These are phyloP conservation scores for Aspergillus sp. DNA, from an alignment of 2,329 filamentous ascomycete species.

Conservation along the genomic window DNA sequence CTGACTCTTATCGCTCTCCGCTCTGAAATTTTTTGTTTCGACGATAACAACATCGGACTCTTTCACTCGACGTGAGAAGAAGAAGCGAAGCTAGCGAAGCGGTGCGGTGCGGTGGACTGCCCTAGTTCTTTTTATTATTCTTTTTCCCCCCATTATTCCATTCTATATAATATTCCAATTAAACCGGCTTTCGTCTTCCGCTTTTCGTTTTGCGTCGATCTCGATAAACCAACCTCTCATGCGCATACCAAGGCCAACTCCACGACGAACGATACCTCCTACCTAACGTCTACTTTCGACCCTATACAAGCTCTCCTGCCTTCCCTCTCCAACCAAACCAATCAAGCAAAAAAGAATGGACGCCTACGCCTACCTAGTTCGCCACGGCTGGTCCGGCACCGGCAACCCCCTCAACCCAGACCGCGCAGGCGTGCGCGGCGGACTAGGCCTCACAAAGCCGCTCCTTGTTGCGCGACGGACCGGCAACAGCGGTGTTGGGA, in stretches of 20 bases:
- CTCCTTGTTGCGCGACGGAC: conserved; percentile 80
- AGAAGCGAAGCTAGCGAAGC: too few species aligned
- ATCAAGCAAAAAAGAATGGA: conserved; percentile 60
- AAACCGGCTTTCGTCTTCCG: too few species aligned
- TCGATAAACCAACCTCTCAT: neutral
- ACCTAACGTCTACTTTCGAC: neutral
- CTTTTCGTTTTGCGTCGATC: neutral
- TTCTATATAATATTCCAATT: too few species aligned
- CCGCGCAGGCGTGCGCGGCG: conserved; percentile 53
- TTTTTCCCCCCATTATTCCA: too few species aligned
- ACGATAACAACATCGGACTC: neutral
- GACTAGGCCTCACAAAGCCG: conserved; percentile 76
- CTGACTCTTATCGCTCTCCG: neutral
- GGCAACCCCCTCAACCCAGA: conserved; percentile 82
- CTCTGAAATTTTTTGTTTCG: neutral
- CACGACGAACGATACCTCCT: neutral
- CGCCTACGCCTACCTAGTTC: conserved; percentile 75
- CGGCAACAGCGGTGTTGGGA: conserved; percentile 78
- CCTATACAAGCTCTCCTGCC: neutral
- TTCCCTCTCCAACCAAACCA: neutral
- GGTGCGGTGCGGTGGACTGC: too few species aligned
- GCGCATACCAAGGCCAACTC: neutral
- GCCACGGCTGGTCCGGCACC: conserved; percentile 85
- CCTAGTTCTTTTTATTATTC: too few species aligned
- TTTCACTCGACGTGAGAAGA: too few species aligned